Conservation (phyloP, 2,329 filamentous ascomycete species). For the Tothia fuscella region DNA sequence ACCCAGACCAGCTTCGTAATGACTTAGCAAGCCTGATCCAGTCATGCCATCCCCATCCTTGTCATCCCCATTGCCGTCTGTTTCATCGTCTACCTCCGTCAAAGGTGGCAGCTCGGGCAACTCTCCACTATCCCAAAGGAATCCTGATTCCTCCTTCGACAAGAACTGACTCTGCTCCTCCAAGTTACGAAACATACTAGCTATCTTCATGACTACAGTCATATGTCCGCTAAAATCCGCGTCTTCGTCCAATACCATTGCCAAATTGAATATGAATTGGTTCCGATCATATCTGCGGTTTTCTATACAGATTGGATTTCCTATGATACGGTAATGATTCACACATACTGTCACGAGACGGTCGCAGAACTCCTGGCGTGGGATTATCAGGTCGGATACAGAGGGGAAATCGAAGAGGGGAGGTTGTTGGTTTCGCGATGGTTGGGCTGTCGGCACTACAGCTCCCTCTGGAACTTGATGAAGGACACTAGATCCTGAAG, state of each 20-base stretch:
- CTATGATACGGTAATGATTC: slow-evolving; percentile 72
- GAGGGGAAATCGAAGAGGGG: slow-evolving; percentile 76
- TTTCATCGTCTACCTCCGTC: not conserved
- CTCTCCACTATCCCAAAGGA: slow-evolving; percentile 7
- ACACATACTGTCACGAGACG: slow-evolving; percentile 65
- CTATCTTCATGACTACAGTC: slow-evolving; percentile 74
- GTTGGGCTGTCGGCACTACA: slow-evolving; percentile 31
- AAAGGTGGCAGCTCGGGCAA: not conserved
- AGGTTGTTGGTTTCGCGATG: slow-evolving; percentile 18
- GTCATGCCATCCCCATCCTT: slow-evolving; percentile 1
- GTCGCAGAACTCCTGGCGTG: slow-evolving; percentile 89
- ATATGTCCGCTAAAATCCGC: slow-evolving; percentile 67
- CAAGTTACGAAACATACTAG: slow-evolving; percentile 73
- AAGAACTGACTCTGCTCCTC: slow-evolving; percentile 86
- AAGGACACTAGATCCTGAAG: slow-evolving; percentile 47
- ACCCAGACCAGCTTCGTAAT: slow-evolving; percentile 26
- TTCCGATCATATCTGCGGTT: slow-evolving; percentile 70
- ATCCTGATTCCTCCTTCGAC: slow-evolving; percentile 41
- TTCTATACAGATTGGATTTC: slow-evolving; percentile 79
- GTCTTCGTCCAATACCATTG: slow-evolving; percentile 61
- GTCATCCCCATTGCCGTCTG: not conserved
- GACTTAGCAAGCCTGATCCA: slow-evolving; percentile 9
- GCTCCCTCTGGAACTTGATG: slow-evolving; percentile 53
- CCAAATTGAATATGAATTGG: slow-evolving; percentile 98
- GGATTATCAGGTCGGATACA: slow-evolving; percentile 86